Evolutionary conservation across 192 early-diverging fungal genomes (phyloP).

Genomic region (Podila minutissima): DNA sequence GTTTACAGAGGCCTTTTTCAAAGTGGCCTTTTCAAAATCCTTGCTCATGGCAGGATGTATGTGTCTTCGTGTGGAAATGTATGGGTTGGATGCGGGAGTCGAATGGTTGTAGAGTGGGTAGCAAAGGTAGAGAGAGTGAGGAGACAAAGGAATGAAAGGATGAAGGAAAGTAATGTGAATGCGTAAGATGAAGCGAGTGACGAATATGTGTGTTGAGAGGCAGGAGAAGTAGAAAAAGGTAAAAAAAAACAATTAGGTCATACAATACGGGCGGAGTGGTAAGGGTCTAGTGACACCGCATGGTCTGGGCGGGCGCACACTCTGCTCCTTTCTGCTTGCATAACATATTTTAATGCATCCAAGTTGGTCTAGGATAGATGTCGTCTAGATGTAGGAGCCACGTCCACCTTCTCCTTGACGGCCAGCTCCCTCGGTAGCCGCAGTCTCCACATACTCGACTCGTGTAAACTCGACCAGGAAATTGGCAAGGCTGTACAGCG

Average conservation of each 20-base stretch:
- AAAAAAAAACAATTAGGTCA: not conserved
- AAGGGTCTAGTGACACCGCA: too few species aligned
- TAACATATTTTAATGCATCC: not conserved
- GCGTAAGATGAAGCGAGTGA: not conserved
- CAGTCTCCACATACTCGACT: not conserved
- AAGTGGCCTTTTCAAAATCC: slow-evolving; percentile 20
- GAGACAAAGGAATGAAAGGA: not conserved
- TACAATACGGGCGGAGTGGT: not conserved
- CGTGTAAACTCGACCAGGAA: slow-evolving; percentile 46
- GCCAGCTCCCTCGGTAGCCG: not conserved
- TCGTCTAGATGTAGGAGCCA: slow-evolving; percentile 18
- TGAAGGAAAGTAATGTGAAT: not conserved
- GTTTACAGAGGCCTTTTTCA: slow-evolving; percentile 25
- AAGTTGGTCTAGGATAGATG: not conserved
- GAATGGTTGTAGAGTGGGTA: too few species aligned
- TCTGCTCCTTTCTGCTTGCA: too few species aligned
- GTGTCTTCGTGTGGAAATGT: not conserved
- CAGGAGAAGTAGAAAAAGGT: not conserved
- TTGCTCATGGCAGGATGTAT: slow-evolving; percentile 5
- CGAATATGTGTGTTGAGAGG: too few species aligned
- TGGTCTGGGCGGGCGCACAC: not conserved
- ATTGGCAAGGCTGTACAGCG: slow-evolving; percentile 23
- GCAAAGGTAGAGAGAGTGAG: too few species aligned
- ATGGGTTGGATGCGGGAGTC: too few species aligned
- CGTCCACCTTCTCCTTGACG: slow-evolving; percentile 35